phyloP scores from a whole-genome alignment of 495 filamentous ascomycete species.

The Pyrenopolyporus hunteri region DNA sequence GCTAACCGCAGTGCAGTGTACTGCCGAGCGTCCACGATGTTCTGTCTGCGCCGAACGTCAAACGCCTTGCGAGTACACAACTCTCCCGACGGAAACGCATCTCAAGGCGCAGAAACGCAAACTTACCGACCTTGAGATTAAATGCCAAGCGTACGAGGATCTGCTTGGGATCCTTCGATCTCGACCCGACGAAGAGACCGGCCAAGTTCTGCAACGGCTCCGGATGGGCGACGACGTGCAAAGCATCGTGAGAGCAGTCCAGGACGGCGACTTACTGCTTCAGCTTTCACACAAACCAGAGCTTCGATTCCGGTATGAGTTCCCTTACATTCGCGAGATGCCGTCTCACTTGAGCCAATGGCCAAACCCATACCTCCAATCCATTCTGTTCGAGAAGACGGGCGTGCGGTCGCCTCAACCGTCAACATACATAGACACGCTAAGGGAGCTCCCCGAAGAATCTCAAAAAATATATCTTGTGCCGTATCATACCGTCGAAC shows the following conservation, averaged over 20 bases:
- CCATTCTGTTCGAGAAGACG: slow-evolving; percentile 16
- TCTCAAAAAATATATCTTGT: slow-evolving; percentile 27
- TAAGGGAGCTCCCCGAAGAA: slow-evolving; percentile 3
- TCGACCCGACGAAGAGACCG: slow-evolving; percentile 22
- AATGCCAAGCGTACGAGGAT: slow-evolving; percentile 30
- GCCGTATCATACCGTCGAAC: slow-evolving; percentile 34
- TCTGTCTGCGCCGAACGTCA: slow-evolving; percentile 34
- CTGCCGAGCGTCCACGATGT: slow-evolving; percentile 34
- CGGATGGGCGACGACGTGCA: slow-evolving; percentile 26
- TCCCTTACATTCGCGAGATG: slow-evolving; percentile 48
- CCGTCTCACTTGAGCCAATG: slow-evolving; percentile 40
- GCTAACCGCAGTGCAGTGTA: slow-evolving; percentile 17
- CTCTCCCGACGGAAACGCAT: slow-evolving; percentile 33
- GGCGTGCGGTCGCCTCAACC: slow-evolving; percentile 22
- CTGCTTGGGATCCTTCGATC: slow-evolving; percentile 28
- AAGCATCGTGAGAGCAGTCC: slow-evolving; percentile 43
- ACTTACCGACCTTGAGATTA: slow-evolving; percentile 30
- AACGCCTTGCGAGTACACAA: slow-evolving; percentile 35
- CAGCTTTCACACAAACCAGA: slow-evolving; percentile 46
- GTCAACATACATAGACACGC: neutral
- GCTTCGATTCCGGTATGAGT: slow-evolving; percentile 47
- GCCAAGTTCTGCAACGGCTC: slow-evolving; percentile 18
- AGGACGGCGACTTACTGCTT: slow-evolving; percentile 46
- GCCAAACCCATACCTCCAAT: slow-evolving; percentile 44
- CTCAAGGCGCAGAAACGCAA: slow-evolving; percentile 32